Evolutionary conservation across 2,329 filamentous ascomycete genomes (phyloP), one percentile per base, ranked within the genome.

Genomic region (Botrytis paeoniae): DNA sequence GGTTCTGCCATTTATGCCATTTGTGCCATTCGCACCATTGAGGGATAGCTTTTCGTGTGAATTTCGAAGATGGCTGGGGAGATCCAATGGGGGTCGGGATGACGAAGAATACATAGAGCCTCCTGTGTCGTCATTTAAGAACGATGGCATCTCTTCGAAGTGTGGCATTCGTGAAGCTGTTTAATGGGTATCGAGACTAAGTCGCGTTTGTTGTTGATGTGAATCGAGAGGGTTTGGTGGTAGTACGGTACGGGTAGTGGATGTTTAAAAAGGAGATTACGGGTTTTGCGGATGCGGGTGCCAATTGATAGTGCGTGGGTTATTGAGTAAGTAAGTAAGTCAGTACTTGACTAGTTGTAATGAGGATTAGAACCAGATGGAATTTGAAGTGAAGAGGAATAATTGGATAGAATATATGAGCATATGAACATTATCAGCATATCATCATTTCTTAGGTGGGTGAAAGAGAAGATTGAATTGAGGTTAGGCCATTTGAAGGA

Each of bases 131-230:
- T 85, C 84, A 79, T 83, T 81, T 80, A 85, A 80, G 80, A 85
- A 83, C 76, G 84, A 84, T 81, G 86, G 85, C 86, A 88, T 88
- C 75, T 84, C 84, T 80, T 84, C 78, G 75, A 80, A 80, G 81
- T 84, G 81, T 79, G 83, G 82, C 83, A 84, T 83, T 78, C 75
- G 75, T 74, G 75, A 75, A 69, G 66, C 68, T 72, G 73, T 73
- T 72, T 29, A 71, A 70, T 45, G 75, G 69, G 75, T 78, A 75
- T 77, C 51, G 75, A 76, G 75, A 75, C 73, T 74, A 75, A 78
- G 76, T 78, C 76, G 75, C 66, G 59, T 70, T 75, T 69, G 70
- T 74, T 57, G 65, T 69, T 63, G 73, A 73, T 64, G 70, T 54
- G 35, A 41, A 64, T 48, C 66, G 48, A n/a, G 64, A 59, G 32